phyloP scores from a whole-genome alignment of 2,329 filamentous ascomycete genomes.

The Clarireedia monteithiana region DNA sequence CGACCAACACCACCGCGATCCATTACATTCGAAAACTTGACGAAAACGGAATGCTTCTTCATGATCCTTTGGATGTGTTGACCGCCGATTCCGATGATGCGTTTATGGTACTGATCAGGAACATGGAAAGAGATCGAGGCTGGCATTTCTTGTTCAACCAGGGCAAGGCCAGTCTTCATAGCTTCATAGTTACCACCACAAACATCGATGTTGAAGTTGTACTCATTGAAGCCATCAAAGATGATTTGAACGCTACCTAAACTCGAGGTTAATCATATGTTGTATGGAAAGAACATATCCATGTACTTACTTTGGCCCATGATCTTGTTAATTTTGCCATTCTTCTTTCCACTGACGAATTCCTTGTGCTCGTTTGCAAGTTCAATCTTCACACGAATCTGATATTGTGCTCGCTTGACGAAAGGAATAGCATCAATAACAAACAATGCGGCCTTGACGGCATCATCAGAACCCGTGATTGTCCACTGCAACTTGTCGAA shows the following conservation, averaged over 20 bases:
- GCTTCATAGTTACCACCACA: conserved; percentile 88
- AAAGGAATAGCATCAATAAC: conserved; percentile 91
- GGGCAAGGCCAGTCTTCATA: conserved; percentile 81
- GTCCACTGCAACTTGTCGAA: conserved; percentile 94
- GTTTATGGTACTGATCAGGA: conserved; percentile 97
- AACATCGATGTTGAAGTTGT: conserved; percentile 99
- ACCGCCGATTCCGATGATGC: conserved; percentile 96
- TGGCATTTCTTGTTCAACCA: conserved; percentile 98
- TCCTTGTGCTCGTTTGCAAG: conserved; percentile 99
- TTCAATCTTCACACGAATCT: conserved; percentile 96
- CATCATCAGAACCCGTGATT: conserved; percentile 91
- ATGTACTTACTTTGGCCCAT: conserved; percentile 74
- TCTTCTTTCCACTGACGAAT: conserved; percentile 99
- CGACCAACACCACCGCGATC: conserved; percentile 85
- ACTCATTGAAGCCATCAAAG: conserved; percentile 98
- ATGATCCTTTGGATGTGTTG: conserved; percentile 99
- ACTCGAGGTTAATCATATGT: background rate
- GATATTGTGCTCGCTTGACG: conserved; percentile 73
- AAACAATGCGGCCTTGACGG: conserved; percentile 89
- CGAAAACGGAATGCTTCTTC: conserved; percentile 99
- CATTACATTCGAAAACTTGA: conserved; percentile 99
- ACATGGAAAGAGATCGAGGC: conserved; percentile 99
- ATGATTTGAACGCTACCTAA: conserved; percentile 85
- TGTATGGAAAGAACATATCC: background rate
- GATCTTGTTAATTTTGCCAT: conserved; percentile 99